Conservation (phyloP, 2,329 filamentous ascomycete genomes). For the Scleromitrula shiraiana region DNA sequence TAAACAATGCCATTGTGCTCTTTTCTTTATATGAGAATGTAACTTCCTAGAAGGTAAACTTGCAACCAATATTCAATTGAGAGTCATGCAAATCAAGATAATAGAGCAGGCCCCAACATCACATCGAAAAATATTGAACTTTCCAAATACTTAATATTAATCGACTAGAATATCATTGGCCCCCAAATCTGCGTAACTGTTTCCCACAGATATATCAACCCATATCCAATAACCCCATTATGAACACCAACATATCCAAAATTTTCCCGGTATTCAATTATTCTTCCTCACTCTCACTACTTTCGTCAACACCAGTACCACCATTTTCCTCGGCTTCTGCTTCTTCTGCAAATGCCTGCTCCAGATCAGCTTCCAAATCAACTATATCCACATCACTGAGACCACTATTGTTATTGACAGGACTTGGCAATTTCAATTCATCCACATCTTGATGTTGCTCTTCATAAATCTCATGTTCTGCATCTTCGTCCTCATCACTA, state of each 20-base stretch:
- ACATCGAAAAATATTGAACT: no score
- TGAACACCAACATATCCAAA: not conserved
- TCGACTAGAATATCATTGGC: no score
- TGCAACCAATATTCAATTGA: no score
- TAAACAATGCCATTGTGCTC: no score
- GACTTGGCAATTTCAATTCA: conserved; percentile 45
- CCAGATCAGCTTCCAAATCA: conserved; percentile 29
- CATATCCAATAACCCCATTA: not conserved
- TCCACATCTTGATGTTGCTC: conserved; percentile 30
- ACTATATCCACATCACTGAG: conserved; percentile 28
- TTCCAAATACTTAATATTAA: no score
- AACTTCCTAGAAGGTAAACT: no score
- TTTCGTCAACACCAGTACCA: conserved; percentile 18
- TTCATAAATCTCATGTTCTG: conserved; percentile 35
- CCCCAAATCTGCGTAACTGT: no score
- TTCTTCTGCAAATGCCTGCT: conserved; percentile 25
- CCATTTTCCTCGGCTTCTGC: conserved; percentile 9
- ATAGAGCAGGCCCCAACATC: no score
- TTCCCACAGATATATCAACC: no score
- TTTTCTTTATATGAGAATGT: no score
- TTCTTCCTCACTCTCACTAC: conserved; percentile 31
- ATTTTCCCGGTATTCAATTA: no score
- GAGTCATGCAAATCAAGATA: no score
- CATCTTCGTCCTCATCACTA: conserved; percentile 40
- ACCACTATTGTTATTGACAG: conserved; percentile 34